Evolutionary conservation across 805 yeast species (phyloP).

Genomic region (Saccharomycopsis babjevae): DNA sequence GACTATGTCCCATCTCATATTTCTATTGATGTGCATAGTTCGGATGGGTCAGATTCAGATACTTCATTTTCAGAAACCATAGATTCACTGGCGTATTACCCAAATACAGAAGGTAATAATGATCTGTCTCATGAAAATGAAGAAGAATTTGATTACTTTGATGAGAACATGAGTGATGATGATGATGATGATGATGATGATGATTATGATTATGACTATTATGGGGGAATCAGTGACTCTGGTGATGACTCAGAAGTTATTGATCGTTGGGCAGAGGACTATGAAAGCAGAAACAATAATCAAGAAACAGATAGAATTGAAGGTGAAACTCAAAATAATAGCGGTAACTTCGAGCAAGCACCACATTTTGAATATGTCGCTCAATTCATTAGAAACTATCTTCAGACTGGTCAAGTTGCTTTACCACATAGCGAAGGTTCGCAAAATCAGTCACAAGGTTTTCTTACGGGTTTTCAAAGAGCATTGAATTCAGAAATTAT

Average conservation of each 20-base stretch:
- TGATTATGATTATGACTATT: conserved; percentile 23
- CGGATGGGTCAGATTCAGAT: conserved; percentile 8
- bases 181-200: conserved; percentile 20
- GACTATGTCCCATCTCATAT: conserved; percentile 20
- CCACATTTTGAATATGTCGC: conserved; percentile 1
- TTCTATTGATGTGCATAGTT: not conserved
- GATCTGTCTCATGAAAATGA: conserved; percentile 18
- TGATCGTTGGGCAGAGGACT: conserved; percentile 13
- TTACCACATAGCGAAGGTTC: not conserved
- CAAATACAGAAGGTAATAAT: conserved; percentile 1
- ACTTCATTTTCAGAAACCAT: conserved; percentile 7
- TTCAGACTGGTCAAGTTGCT: not conserved
- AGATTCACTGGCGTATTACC: not conserved
- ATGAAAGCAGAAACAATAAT: not conserved
- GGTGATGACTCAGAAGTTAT: conserved; percentile 12
- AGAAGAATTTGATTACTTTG: conserved; percentile 23
- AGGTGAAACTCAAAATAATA: not conserved
- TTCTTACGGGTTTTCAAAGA: not conserved
- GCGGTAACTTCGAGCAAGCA: not conserved
- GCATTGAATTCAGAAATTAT: not conserved
- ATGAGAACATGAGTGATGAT: conserved; percentile 15
- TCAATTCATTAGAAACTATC: not conserved
- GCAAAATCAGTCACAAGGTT: not conserved
- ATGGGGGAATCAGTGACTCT: conserved; percentile 2
- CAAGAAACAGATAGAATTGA: not conserved